Conservation (phyloP, 805 yeast species). For the Spathaspora girioi region DNA sequence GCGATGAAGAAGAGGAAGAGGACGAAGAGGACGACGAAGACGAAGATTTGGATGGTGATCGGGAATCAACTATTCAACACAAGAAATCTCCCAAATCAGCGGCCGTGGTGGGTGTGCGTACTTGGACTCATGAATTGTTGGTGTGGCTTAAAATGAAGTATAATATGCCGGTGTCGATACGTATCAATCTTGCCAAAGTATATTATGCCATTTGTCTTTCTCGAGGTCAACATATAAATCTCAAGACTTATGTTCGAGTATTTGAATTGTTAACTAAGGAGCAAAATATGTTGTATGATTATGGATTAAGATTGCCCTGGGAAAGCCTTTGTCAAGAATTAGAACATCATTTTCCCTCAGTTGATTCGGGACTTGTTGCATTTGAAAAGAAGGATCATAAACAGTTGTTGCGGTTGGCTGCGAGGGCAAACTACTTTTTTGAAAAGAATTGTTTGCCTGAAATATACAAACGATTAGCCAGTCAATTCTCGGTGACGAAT, state of each 20-base stretch:
- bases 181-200: slow-evolving; percentile 60
- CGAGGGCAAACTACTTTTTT: slow-evolving; percentile 53
- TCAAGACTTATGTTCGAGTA: slow-evolving; percentile 58
- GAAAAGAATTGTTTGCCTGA: slow-evolving; percentile 43
- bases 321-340: slow-evolving; percentile 37
- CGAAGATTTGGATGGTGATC: slow-evolving; percentile 27
- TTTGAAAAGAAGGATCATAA: slow-evolving; percentile 48
- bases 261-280: slow-evolving; percentile 57
- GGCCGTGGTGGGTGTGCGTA: slow-evolving; percentile 68
- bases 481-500: slow-evolving; percentile 52
- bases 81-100: slow-evolving; percentile 65
- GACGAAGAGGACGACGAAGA: slow-evolving; percentile 38
- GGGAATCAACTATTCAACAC: slow-evolving; percentile 45
- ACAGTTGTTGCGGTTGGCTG: slow-evolving; percentile 49
- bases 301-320: slow-evolving; percentile 52
- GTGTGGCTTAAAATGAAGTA: slow-evolving; percentile 77
- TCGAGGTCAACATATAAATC: slow-evolving; percentile 64
- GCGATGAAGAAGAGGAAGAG: slow-evolving; percentile 37
- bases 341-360: slow-evolving; percentile 26
- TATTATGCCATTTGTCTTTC: slow-evolving; percentile 70
- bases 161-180: slow-evolving; percentile 66
- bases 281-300: slow-evolving; percentile 31
- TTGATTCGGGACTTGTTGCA: slow-evolving; percentile 43
- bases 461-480: slow-evolving; percentile 48
- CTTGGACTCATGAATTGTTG: slow-evolving; percentile 84